Conservation (phyloP, 371 early-diverging fungal genomes). For the Cokeromyces recurvatus region DNA sequence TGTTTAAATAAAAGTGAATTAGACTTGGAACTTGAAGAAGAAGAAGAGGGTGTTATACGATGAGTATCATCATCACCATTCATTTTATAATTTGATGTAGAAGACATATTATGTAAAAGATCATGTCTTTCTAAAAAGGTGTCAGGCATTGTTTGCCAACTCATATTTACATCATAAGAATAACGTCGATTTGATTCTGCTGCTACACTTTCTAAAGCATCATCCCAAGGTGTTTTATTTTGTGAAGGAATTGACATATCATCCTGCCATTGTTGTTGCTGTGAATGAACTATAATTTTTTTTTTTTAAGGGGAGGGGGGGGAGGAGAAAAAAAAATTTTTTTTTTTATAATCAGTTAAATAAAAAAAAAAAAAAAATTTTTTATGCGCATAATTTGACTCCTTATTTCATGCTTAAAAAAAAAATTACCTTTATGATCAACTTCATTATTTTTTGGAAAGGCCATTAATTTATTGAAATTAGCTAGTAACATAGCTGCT, state of each 20-base stretch:
- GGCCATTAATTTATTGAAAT: slow-evolving; percentile 33
- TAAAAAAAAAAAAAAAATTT: slow-evolving; percentile 9
- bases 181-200: slow-evolving; percentile 28
- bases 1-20: slow-evolving; percentile 8
- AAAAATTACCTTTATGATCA: slow-evolving; percentile 19
- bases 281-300: background rate
- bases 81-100: background rate
- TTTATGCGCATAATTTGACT: slow-evolving; percentile 36
- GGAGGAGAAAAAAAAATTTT: slow-evolving; percentile 1
- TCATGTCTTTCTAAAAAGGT: slow-evolving; percentile 28
- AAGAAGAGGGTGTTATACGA: background rate
- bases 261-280: no score
- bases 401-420: slow-evolving; percentile 14
- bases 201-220: slow-evolving; percentile 8
- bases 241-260: slow-evolving; percentile 37
- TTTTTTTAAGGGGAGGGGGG: background rate
- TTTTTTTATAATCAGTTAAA: background rate
- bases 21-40: background rate
- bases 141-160: slow-evolving; percentile 39
- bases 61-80: background rate
- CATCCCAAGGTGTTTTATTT: slow-evolving; percentile 23
- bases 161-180: slow-evolving; percentile 42
- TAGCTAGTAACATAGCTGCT: slow-evolving; percentile 47
- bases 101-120: slow-evolving; percentile 11
- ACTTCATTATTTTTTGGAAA: slow-evolving; percentile 14